Evolutionary conservation across 2,329 filamentous ascomycete species (phyloP), one percentile per base, ranked within the genome.

Genomic region (Dactylonectria macrodidyma): DNA sequence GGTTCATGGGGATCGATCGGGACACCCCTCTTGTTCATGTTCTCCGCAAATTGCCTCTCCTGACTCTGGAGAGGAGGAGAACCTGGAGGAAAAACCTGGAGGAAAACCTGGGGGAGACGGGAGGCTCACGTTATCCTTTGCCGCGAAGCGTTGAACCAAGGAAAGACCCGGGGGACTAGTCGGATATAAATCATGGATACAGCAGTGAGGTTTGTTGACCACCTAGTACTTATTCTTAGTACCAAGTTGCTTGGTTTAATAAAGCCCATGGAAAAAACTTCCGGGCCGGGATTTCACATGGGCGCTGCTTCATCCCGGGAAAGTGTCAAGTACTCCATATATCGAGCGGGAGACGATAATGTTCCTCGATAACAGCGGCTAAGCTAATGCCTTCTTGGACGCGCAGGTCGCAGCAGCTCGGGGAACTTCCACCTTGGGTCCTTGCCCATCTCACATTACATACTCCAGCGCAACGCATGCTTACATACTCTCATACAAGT

Each of bases 361-460:
- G 55, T 59, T 33, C 38, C 62, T 65, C 38, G 48, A 36, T 59
- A 57, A 61, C 64, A 47, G 30, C 59, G 59, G 50, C 38, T 56
- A 46, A 48, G 22, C 51, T 54, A 48, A 22, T 38, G 41, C n/a
- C 33, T 41, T 38, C 59, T 26, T 41, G 59, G 47, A 9, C 50
- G 38, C 22, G 19, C 19, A 26, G 22, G 24, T 34, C 46, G 38
- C 48, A 24, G 26, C 26, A 52, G 30, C 47, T 66, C 64, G 64
- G 64, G 55, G 55, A 66, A 66, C 64, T 66, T 66, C 64, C 59
- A 66, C 54, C 64, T 58, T 41, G 47, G 3, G 30, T 5, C 34
- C 58, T 52, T 48, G 56, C 22, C 51, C 7, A 47, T 19, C 19
- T 19, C 1, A 19, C 26, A 30, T 30, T 30, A 30, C 26, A 30